phyloP scores from a whole-genome alignment of 176 grass and related monocot genomes.

The Lolium rigidum region DNA sequence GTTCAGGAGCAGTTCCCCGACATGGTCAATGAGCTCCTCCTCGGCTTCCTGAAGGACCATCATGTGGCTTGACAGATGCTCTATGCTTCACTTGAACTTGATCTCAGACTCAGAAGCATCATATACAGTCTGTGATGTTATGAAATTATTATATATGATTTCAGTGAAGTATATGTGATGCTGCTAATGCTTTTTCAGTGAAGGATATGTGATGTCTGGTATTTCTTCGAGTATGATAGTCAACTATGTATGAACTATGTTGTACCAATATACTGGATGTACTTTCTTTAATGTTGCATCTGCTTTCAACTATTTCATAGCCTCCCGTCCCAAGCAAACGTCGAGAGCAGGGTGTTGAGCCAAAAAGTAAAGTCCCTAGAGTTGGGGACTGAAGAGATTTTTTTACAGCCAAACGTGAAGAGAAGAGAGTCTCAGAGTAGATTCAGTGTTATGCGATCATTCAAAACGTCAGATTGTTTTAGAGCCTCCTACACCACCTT shows the following conservation, averaged over 20 bases:
- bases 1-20: conserved; percentile 82
- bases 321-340: too few relatives aligned
- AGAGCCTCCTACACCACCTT: too few relatives aligned
- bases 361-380: too few relatives aligned
- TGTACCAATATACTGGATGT: neutral
- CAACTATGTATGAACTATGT: neutral
- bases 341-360: too few relatives aligned
- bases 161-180: neutral
- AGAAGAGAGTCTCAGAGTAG: too few relatives aligned
- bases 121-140: neutral
- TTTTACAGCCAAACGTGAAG: too few relatives aligned
- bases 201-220: neutral
- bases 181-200: neutral
- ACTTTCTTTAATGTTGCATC: too few relatives aligned
- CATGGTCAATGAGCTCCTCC: conserved; percentile 58
- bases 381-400: too few relatives aligned
- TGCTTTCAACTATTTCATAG: too few relatives aligned
- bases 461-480: too few relatives aligned
- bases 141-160: neutral
- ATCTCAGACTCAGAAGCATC: neutral
- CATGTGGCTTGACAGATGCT: conserved; percentile 4
- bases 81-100: neutral
- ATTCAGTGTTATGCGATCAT: too few relatives aligned
- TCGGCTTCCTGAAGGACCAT: conserved; percentile 65
- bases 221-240: neutral